phyloP scores from a whole-genome alignment of 192 early-diverging fungal species.

The Entomortierella beljakovae region DNA sequence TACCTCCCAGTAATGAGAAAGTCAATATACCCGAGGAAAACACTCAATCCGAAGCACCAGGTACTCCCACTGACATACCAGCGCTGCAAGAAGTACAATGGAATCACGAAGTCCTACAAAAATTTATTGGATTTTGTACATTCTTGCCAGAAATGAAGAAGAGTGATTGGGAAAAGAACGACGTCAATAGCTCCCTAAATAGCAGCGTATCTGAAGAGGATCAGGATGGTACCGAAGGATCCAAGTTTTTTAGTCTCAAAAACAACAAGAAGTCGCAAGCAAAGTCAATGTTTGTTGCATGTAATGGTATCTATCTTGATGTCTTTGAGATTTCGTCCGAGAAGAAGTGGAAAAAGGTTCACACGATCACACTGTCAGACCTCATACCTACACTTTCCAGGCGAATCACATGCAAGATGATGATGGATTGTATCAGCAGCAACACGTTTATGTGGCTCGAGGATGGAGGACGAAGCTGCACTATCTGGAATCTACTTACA shows the following conservation, averaged over 20 bases:
- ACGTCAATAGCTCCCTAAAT: constrained; percentile 11
- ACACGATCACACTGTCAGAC: constrained; percentile 35
- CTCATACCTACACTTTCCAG: constrained; percentile 44
- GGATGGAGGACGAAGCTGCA: constrained; percentile 44
- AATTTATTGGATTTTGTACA: constrained; percentile 29
- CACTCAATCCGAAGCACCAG: not conserved
- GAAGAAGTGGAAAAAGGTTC: constrained; percentile 30
- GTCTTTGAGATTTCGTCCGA: constrained; percentile 34
- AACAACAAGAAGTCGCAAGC: not conserved
- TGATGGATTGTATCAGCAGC: constrained; percentile 50
- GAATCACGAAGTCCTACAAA: constrained; percentile 9
- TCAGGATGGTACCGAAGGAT: constrained; percentile 13
- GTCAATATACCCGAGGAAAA: not conserved
- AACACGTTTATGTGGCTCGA: constrained; percentile 53
- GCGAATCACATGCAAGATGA: constrained; percentile 53
- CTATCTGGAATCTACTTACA: constrained; percentile 42
- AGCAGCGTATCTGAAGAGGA: not conserved
- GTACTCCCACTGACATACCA: not conserved
- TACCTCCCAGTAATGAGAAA: constrained; percentile 5
- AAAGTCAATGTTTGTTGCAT: constrained; percentile 32
- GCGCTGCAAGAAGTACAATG: constrained; percentile 9
- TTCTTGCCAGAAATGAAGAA: constrained; percentile 34
- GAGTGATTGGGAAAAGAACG: constrained; percentile 39
- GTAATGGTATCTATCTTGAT: constrained; percentile 39
- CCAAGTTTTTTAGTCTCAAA: too few relatives aligned